These are phyloP conservation scores for Talaromyces pinophilus DNA, from an alignment of 2,329 filamentous ascomycete species.

Conservation along the genomic window DNA sequence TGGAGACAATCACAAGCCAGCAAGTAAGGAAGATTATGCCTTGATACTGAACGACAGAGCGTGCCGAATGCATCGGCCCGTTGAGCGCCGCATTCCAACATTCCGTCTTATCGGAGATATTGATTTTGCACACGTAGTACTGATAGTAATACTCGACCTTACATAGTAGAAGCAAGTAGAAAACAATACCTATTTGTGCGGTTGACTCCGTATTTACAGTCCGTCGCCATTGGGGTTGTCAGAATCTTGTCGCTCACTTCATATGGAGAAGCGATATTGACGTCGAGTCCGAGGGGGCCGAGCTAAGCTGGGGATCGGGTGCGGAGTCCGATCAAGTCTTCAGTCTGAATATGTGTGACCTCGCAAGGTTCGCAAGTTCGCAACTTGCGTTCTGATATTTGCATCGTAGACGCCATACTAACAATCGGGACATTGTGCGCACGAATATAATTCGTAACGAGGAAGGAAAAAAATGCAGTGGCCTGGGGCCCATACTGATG, in stretches of 20 bases:
- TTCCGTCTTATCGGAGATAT: slow-evolving; percentile 9
- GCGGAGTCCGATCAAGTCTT: slow-evolving; percentile 5
- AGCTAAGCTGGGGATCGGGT: slow-evolving; percentile 1
- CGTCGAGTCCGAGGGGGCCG: not conserved
- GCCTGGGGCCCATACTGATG: slow-evolving; percentile 3
- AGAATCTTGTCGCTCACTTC: not conserved
- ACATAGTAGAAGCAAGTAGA: not conserved
- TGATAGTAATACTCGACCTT: not conserved
- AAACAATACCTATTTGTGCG: not conserved
- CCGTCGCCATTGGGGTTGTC: not conserved
- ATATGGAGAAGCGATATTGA: not conserved
- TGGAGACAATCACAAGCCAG: not conserved
- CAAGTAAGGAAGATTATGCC: not conserved
- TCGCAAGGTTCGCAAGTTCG: not conserved
- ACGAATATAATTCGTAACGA: slow-evolving; percentile 4
- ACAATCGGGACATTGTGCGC: not conserved
- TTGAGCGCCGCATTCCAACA: slow-evolving; percentile 7
- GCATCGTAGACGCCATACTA: slow-evolving; percentile 3
- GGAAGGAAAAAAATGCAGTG: not conserved
- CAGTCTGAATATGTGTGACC: not conserved
- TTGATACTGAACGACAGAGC: not conserved
- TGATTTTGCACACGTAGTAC: not conserved
- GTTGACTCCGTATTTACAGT: not conserved
- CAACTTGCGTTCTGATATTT: slow-evolving; percentile 9
- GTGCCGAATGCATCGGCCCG: slow-evolving; percentile 11